Percentiles rank a stretch among this genome's conserved stretches.
Conservation (phyloP, 495 filamentous ascomycete genomes). For the Thozetella sp. region DNA sequence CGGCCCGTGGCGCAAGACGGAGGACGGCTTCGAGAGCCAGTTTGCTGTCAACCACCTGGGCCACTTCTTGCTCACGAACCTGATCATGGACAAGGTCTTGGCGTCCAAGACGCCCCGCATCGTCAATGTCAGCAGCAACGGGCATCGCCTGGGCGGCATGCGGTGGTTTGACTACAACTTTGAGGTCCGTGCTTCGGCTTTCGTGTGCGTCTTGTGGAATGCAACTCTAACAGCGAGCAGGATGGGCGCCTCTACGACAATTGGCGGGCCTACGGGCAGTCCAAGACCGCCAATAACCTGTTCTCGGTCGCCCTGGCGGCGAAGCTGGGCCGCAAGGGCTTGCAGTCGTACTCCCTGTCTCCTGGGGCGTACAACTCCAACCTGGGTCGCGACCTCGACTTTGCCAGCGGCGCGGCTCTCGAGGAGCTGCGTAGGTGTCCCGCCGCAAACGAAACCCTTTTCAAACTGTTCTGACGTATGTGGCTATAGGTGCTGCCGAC, state of each 20-base stretch:
- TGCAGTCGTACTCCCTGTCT: constrained; percentile 33
- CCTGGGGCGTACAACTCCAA: constrained; percentile 32
- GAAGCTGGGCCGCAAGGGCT: constrained; percentile 23
- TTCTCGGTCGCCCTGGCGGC: constrained; percentile 37
- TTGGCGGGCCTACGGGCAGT: constrained; percentile 30
- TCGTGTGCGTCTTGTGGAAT: neutral
- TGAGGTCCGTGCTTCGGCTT: constrained; percentile 4
- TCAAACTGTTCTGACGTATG: neutral
- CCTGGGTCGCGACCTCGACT: constrained; percentile 20
- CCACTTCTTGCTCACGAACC: constrained; percentile 53
- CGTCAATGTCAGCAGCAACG: constrained; percentile 28
- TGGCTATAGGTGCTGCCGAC: neutral
- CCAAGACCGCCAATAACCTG: constrained; percentile 51
- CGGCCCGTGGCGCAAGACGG: constrained; percentile 26
- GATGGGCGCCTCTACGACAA: constrained; percentile 16
- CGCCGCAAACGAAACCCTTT: neutral
- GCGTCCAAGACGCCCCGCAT: constrained; percentile 26
- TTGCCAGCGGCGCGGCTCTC: constrained; percentile 6
- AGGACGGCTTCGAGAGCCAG: constrained; percentile 46
- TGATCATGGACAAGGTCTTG: constrained; percentile 41
- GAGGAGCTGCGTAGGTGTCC: constrained; percentile 12
- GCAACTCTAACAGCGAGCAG: neutral
- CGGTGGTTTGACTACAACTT: constrained; percentile 49
- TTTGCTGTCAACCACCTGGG: constrained; percentile 49
- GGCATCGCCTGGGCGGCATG: constrained; percentile 37